phyloP scores from a whole-genome alignment of 1,139 yeast genomes.

The Lodderomyces orthopsilosis region DNA sequence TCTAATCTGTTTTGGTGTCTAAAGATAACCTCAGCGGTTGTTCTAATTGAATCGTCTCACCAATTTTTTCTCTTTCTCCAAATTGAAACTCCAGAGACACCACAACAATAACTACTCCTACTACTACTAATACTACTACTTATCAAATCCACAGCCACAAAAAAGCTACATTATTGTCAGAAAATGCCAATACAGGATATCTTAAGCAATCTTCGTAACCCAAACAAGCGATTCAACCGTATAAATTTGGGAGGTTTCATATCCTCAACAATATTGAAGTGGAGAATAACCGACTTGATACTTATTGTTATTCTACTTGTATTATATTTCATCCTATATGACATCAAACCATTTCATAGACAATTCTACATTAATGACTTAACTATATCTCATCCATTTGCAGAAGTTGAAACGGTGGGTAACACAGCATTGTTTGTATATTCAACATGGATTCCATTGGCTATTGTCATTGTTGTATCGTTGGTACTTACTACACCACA shows the following conservation, averaged over 20 bases:
- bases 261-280: constrained; percentile 32
- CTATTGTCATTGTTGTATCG: constrained; percentile 22
- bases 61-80: background rate
- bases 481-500: constrained; percentile 32
- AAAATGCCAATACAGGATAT: constrained; percentile 6
- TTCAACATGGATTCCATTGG: constrained; percentile 38
- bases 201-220: constrained; percentile 3
- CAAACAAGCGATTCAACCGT: constrained; percentile 33
- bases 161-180: too few relatives aligned
- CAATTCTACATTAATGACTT: constrained; percentile 52
- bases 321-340: constrained; percentile 43
- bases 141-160: too few relatives aligned
- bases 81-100: too few relatives aligned
- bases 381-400: constrained; percentile 68
- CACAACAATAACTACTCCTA: background rate
- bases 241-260: constrained; percentile 53
- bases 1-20: too few relatives aligned
- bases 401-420: constrained; percentile 59
- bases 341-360: constrained; percentile 62
- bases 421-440: constrained; percentile 33
- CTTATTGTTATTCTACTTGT: constrained; percentile 41
- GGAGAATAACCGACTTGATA: constrained; percentile 61
- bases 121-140: too few relatives aligned
- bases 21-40: background rate
- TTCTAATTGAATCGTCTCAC: too few relatives aligned